Percentiles rank a stretch among this genome's conserved stretches.
Conservation (phyloP, 1,139 yeast genomes). For the Yamadazyma epiphylla region DNA sequence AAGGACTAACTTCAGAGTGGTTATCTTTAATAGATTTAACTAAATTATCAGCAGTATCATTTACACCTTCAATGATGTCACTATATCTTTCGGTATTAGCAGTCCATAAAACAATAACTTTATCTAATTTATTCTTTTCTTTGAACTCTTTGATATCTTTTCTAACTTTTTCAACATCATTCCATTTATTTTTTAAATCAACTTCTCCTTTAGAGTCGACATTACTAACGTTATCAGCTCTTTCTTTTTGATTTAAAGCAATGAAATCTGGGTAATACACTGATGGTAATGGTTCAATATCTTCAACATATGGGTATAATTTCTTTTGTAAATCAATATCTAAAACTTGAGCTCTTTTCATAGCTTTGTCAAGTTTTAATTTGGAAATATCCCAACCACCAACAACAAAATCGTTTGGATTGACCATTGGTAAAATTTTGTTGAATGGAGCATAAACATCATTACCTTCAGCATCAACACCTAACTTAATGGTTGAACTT, state of each 20-base stretch:
- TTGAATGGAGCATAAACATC: constrained; percentile 94
- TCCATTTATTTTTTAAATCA: constrained; percentile 71
- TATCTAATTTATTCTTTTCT: constrained; percentile 67
- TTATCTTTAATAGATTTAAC: constrained; percentile 69
- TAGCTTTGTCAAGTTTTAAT: constrained; percentile 68
- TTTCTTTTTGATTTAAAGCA: constrained; percentile 89
- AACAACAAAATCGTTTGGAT: constrained; percentile 86
- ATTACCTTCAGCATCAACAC: constrained; percentile 75
- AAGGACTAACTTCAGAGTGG: constrained; percentile 84
- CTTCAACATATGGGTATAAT: constrained; percentile 61
- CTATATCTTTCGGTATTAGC: constrained; percentile 96
- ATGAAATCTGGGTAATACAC: constrained; percentile 94
- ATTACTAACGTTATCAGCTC: constrained; percentile 85
- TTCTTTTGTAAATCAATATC: constrained; percentile 82
- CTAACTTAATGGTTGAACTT: constrained; percentile 84
- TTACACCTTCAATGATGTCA: constrained; percentile 71
- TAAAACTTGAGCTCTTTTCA: constrained; percentile 82
- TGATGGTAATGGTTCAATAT: constrained; percentile 72
- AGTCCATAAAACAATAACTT: constrained; percentile 91
- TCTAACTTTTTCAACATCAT: constrained; percentile 83
- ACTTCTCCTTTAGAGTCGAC: constrained; percentile 47
- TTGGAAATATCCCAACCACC: constrained; percentile 94
- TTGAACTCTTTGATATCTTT: constrained; percentile 81
- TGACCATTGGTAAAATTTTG: constrained; percentile 80
- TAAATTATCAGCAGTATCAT: constrained; percentile 84